Evolutionary conservation across 2,329 filamentous ascomycete genomes (phyloP).

Genomic region (Trichoderma atroviride): DNA sequence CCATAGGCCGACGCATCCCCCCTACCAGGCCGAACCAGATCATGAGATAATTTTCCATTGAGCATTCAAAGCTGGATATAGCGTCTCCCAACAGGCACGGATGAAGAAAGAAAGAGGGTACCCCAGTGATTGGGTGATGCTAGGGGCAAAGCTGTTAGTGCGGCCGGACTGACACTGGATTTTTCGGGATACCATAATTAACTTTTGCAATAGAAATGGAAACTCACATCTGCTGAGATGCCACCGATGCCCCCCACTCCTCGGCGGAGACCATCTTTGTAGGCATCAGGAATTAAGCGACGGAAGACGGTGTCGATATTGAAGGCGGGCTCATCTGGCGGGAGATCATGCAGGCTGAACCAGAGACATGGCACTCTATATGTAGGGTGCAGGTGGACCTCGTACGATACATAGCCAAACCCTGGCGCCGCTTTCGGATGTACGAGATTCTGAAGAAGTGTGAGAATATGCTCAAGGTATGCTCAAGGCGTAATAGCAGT

Average conservation of each 20-base stretch:
- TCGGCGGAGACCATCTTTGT: constrained; percentile 60
- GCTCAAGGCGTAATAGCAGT: not conserved
- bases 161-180: constrained; percentile 34
- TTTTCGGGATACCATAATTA: constrained; percentile 33
- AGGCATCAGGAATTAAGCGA: constrained; percentile 68
- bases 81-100: constrained; percentile 86
- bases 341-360: constrained; percentile 67
- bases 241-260: constrained; percentile 67
- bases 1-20: constrained; percentile 74
- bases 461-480: constrained; percentile 28
- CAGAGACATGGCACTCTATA: constrained; percentile 77
- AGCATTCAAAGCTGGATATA: constrained; percentile 67
- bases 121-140: constrained; percentile 80
- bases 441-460: constrained; percentile 46
- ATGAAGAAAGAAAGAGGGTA: constrained; percentile 87
- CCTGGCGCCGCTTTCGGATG: constrained; percentile 38
- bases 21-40: constrained; percentile 90
- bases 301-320: constrained; percentile 71
- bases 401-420: constrained; percentile 63
- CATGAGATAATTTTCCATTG: constrained; percentile 73
- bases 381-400: constrained; percentile 73
- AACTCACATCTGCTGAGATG: constrained; percentile 75
- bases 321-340: constrained; percentile 58
- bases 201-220: constrained; percentile 36
- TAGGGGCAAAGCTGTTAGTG: constrained; percentile 51